A percentile compares a stretch with the other conserved stretches of the same genome.
Evolutionary conservation across 2,329 filamentous ascomycete species (phyloP).

Genomic region (Penicillium nordicum): DNA sequence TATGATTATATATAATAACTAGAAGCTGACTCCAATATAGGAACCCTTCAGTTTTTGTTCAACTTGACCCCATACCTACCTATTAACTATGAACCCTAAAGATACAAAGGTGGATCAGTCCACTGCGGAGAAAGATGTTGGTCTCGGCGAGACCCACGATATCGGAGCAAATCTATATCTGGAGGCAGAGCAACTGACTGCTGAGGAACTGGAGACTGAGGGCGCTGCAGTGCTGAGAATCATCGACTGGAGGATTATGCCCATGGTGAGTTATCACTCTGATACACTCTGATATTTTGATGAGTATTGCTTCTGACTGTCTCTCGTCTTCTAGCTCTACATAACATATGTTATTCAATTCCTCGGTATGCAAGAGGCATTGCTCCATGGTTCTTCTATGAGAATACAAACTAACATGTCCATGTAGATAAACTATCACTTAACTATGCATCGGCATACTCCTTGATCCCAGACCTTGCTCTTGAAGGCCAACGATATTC

Average conservation of each 20-base stretch:
- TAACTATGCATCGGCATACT: conserved; percentile 42
- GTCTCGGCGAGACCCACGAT: conserved; percentile 31
- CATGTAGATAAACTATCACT: conserved; percentile 29
- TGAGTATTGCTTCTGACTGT: conserved; percentile 18
- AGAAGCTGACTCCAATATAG: background rate
- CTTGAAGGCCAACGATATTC: conserved; percentile 45
- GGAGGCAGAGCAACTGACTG: conserved; percentile 43
- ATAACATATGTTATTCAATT: conserved; percentile 49
- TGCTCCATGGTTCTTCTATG: background rate
- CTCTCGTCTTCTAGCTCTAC: conserved; percentile 20
- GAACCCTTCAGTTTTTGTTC: background rate
- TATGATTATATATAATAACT: background rate
- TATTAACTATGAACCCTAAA: conserved; percentile 5
- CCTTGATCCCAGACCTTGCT: conserved; percentile 41
- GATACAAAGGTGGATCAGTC: conserved; percentile 15
- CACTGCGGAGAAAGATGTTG: conserved; percentile 21
- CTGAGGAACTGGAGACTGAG: conserved; percentile 45
- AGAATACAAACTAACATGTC: background rate
- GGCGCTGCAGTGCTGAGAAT: conserved; percentile 42
- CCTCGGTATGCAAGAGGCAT: conserved; percentile 28
- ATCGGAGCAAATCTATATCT: conserved; percentile 47
- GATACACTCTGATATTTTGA: too few relatives aligned
- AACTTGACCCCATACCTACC: background rate
- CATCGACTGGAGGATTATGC: conserved; percentile 48
- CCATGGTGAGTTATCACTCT: conserved; percentile 35